These are phyloP conservation scores for Lentinula lateritia DNA, from an alignment of 768 basidiomycete species.

Conservation along the genomic window DNA sequence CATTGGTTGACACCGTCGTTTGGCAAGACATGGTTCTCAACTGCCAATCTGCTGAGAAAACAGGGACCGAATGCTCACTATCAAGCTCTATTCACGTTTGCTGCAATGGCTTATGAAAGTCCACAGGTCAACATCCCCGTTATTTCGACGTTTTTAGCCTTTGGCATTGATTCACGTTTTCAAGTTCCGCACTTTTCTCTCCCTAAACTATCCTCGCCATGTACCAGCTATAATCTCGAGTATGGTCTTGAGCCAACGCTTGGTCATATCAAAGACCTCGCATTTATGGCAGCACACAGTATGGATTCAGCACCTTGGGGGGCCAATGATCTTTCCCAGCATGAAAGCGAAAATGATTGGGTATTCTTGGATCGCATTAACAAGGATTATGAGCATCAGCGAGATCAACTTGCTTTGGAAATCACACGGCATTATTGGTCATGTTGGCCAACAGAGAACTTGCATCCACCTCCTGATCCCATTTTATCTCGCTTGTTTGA, in stretches of 20 bases:
- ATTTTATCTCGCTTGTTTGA: neutral
- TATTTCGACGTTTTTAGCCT: conserved; percentile 25
- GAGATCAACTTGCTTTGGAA: neutral
- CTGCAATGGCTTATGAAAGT: conserved; percentile 24
- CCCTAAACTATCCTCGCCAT: conserved; percentile 9
- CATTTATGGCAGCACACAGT: neutral
- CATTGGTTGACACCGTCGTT: conserved; percentile 22
- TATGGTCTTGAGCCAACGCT: neutral
- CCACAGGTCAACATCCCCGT: conserved; percentile 5
- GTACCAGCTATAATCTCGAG: neutral
- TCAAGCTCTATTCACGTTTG: conserved; percentile 21
- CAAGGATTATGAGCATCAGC: neutral
- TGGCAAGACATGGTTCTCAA: conserved; percentile 18
- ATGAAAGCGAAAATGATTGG: neutral
- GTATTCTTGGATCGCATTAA: neutral
- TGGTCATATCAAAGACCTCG: neutral
- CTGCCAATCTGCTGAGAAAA: conserved; percentile 19
- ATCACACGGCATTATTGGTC: neutral
- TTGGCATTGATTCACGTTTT: conserved; percentile 11
- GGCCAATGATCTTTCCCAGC: neutral
- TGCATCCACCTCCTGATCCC: neutral
- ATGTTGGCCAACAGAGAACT: neutral
- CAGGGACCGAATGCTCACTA: conserved; percentile 3
- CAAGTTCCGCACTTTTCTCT: conserved; percentile 12
- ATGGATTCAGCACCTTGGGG: neutral